phyloP scores from a whole-genome alignment of 805 yeast species.

The Wickerhamiella australiensis region DNA sequence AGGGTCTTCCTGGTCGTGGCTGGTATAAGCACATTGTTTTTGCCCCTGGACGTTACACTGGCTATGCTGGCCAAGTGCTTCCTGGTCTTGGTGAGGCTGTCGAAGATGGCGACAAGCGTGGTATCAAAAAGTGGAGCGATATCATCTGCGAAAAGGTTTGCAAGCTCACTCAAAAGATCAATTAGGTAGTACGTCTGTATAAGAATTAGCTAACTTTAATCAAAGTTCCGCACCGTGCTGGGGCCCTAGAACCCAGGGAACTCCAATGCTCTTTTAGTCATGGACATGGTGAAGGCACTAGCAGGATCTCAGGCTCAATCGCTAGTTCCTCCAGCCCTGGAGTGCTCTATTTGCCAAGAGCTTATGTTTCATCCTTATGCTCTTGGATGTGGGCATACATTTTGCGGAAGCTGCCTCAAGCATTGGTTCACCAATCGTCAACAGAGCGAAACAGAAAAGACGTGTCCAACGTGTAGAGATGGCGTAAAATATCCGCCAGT shows the following conservation, averaged over 20 bases:
- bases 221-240: too few relatives aligned
- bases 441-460: background rate
- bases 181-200: background rate
- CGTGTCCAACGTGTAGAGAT: constrained; percentile 22
- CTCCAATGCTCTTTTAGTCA: background rate
- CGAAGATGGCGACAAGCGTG: constrained; percentile 35
- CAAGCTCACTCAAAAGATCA: background rate
- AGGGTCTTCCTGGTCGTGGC: constrained; percentile 40
- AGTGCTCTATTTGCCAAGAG: constrained; percentile 50
- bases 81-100: constrained; percentile 47
- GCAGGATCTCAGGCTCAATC: constrained; percentile 3
- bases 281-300: constrained; percentile 6
- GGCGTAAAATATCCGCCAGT: constrained; percentile 15
- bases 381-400: constrained; percentile 51
- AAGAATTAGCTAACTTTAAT: background rate
- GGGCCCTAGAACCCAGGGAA: too few relatives aligned
- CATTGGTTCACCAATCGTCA: constrained; percentile 23
- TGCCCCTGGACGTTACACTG: constrained; percentile 49
- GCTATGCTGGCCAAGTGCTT: constrained; percentile 44
- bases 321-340: constrained; percentile 14
- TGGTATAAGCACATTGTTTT: constrained; percentile 51
- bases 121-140: constrained; percentile 33
- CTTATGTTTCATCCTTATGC: constrained; percentile 47
- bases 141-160: constrained; percentile 22
- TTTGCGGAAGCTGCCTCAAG: constrained; percentile 39